Percentiles rank a stretch among this genome's conserved stretches.
phyloP scores from a whole-genome alignment of 2,329 filamentous ascomycete genomes.

The Hymenoscyphus fraxineus region DNA sequence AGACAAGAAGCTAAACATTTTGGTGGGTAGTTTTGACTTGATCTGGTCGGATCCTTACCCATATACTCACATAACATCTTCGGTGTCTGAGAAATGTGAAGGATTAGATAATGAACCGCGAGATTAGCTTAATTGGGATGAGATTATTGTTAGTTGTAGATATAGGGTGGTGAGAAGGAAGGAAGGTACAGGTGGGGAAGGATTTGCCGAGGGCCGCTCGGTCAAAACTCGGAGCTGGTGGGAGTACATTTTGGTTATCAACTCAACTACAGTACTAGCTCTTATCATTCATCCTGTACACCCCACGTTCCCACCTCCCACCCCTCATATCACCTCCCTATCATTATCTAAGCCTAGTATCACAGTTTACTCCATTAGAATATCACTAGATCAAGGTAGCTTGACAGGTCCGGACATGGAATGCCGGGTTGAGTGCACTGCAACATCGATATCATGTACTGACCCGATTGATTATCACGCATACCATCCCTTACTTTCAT shows the following conservation, averaged over 20 bases:
- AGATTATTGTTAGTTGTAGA: not conserved
- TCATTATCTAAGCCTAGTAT: not conserved
- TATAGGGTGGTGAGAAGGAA: not conserved
- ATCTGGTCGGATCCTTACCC: constrained; percentile 55
- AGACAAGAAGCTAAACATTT: constrained; percentile 9
- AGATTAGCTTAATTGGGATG: not conserved
- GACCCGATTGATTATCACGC: not conserved
- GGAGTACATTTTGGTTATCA: not conserved
- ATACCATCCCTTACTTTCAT: not conserved
- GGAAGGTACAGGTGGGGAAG: too few species aligned
- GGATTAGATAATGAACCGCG: constrained; percentile 42
- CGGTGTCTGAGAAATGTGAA: constrained; percentile 50
- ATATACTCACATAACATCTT: constrained; percentile 44
- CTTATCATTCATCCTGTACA: not conserved
- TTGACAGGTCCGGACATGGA: not conserved
- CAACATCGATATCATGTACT: not conserved
- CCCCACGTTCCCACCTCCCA: not conserved
- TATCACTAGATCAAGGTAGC: not conserved
- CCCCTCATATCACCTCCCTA: not conserved
- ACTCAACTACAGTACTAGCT: not conserved
- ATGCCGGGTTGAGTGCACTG: not conserved
- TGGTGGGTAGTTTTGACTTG: constrained; percentile 42
- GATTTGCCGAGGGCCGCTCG: too few species aligned
- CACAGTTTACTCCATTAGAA: not conserved
- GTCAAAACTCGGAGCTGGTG: not conserved